Percentiles rank a stretch among this genome's conserved stretches.
Evolutionary conservation across 179 eudicot genomes (phyloP).

Genomic region (Drosera spatulata): DNA sequence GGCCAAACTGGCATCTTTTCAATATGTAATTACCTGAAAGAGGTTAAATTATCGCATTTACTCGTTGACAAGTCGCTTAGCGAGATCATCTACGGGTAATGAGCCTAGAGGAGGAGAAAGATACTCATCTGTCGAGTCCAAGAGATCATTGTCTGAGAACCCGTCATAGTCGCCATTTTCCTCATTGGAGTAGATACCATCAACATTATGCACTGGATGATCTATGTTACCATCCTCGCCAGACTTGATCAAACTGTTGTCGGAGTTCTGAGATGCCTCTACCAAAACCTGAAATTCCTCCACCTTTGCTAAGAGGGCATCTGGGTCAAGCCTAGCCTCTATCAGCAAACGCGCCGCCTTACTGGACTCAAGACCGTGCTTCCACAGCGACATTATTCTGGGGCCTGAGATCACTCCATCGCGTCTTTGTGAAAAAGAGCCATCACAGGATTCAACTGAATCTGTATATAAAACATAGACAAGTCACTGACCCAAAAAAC

Average conservation of each 20-base stretch:
- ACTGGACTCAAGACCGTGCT: constrained; percentile 60
- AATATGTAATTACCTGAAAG: too few species aligned
- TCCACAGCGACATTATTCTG: constrained; percentile 83
- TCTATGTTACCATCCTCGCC: constrained; percentile 11
- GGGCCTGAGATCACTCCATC: constrained; percentile 39
- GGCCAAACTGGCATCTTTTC: too few species aligned
- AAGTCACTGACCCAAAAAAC: too few species aligned
- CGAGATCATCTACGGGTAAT: constrained; percentile 54
- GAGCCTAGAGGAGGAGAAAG: constrained; percentile 39
- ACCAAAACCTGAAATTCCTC: constrained; percentile 56
- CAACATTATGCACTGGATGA: constrained; percentile 7
- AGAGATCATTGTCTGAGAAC: constrained; percentile 16
- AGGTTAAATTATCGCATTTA: background rate
- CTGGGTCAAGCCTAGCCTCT: constrained; percentile 43
- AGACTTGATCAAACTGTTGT: constrained; percentile 46
- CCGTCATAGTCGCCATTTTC: constrained; percentile 18
- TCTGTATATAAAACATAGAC: too few species aligned
- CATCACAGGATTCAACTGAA: too few species aligned
- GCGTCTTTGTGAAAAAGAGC: too few species aligned
- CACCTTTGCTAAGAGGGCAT: constrained; percentile 58
- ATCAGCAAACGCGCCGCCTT: constrained; percentile 63
- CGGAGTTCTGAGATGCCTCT: constrained; percentile 62
- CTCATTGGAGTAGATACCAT: constrained; percentile 9
- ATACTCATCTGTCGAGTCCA: constrained; percentile 10
- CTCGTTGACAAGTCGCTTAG: constrained; percentile 13